phyloP scores from a whole-genome alignment of 2,329 filamentous ascomycete genomes.

The Rhynchosporium graminicola region DNA sequence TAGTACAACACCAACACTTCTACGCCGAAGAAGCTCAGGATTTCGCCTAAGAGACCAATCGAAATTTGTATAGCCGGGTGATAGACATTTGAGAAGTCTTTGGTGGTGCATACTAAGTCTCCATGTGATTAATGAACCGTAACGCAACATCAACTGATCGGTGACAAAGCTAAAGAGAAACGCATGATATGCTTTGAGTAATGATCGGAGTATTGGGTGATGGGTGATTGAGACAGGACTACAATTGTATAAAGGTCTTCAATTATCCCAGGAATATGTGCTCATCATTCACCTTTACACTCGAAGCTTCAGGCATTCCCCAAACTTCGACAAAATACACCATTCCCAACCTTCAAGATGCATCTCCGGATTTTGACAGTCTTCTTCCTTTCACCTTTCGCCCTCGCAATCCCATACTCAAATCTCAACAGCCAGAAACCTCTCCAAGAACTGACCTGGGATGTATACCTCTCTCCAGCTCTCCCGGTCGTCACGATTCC shows the following conservation, averaged over 20 bases:
- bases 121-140: too few relatives aligned
- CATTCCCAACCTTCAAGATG: background rate
- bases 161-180: background rate
- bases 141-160: background rate
- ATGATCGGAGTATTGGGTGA: background rate
- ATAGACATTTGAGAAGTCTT: too few relatives aligned
- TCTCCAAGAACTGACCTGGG: slow-evolving; percentile 6
- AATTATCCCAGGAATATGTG: background rate
- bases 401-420: background rate
- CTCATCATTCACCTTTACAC: background rate
- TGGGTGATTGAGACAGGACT: background rate
- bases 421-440: background rate
- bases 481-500: background rate
- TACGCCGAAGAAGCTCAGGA: too few relatives aligned
- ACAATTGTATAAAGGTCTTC: background rate
- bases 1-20: background rate
- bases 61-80: too few relatives aligned
- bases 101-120: too few relatives aligned
- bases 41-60: too few relatives aligned
- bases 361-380: background rate
- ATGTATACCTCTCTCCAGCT: slow-evolving; percentile 13
- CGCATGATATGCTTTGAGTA: background rate
- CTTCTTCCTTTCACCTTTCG: slow-evolving; percentile 1
- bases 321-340: background rate
- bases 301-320: background rate